Base-by-base conservation (phyloP, 176 grass and related monocot genomes). In the Triticum monococcum region DNA sequence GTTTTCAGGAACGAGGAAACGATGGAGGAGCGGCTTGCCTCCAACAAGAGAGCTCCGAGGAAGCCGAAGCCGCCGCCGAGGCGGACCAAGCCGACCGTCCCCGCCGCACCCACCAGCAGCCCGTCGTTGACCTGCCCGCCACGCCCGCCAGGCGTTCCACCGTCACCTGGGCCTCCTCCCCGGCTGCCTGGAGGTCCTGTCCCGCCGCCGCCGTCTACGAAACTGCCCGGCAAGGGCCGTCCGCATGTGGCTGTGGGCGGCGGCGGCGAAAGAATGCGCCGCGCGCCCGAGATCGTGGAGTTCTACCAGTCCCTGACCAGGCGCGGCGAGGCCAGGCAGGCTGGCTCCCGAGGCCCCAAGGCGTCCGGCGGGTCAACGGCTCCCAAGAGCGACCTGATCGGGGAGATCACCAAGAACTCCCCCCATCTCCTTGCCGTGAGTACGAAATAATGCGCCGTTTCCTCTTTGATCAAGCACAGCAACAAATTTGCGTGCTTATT, bases 261-360 rank as follows among this genome's bases (percentile, higher is more conserved):
- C 45, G 57, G 56, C 1, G 77, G 77, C 31, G 57, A 63, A 12
- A 91, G 88, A 66, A 85, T 93, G 57, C 93, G 92, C 12, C 90
- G 93, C 12, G 91, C 91, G 0, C 57, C 93, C 7, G 89, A 95
- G 87, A 81, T 95, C 84, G 87, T 95, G 57, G 88, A 89, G 67
- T 87, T 92, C 81, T 95, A 95, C 70, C 93, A 93, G 84, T 59
- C 91, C 8, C 77, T 95, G 64, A 95, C 91, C 86, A 95, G 86
- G 79, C 83, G 91, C 2, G 87, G 90, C 6, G 84, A 75, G 14
- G 84, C 88, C 72, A 95, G 84, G 81, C 91, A 95, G 8, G 64
- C 63, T 25, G 50, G 88, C 25, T 75, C 83, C 13, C 43, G 86
- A 4, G 84, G 79, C 16, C 35, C 86, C n/a, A 80, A 85, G n/a